A percentile compares a stretch with the other conserved stretches of the same genome.
These are phyloP conservation scores for Fraxinus albicans DNA, from an alignment of 305 asterid genomes.

Conservation along the genomic window DNA sequence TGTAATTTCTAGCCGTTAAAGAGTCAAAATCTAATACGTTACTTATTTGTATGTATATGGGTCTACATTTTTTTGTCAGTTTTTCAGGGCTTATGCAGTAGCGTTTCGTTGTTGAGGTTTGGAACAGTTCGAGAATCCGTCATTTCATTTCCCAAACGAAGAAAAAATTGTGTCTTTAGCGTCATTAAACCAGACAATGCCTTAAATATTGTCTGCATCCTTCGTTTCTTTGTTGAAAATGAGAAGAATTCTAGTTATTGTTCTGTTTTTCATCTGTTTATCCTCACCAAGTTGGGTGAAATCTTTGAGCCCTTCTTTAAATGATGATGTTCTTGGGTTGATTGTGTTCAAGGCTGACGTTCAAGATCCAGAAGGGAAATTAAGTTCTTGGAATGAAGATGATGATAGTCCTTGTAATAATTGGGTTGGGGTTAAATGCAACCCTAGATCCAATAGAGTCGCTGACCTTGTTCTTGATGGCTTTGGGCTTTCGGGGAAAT, in stretches of 20 bases:
- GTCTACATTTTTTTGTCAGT: background rate
- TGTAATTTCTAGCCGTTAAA: background rate
- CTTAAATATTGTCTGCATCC: background rate
- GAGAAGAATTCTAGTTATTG: background rate
- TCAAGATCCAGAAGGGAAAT: background rate
- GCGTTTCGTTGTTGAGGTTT: background rate
- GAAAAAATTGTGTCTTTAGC: background rate
- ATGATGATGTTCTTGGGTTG: background rate
- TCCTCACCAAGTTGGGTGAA: background rate
- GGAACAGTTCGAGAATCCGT: background rate
- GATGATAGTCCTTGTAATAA: background rate
- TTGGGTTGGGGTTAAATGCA: background rate
- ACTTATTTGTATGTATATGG: background rate
- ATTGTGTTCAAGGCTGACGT: background rate
- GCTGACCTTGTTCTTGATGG: conserved; percentile 42
- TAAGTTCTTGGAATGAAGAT: background rate
- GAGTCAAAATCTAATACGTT: background rate
- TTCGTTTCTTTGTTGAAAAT: background rate
- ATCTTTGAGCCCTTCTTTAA: background rate
- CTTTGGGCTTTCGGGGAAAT: conserved; percentile 42
- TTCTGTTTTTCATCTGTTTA: background rate
- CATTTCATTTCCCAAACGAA: background rate
- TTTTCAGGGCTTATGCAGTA: background rate
- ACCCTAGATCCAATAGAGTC: conserved; percentile 43
- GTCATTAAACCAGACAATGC: background rate